Percentiles rank a stretch among this genome's conserved stretches.
Evolutionary conservation across 345 rosid genomes (phyloP).

Genomic region (Arabis hirsuta): DNA sequence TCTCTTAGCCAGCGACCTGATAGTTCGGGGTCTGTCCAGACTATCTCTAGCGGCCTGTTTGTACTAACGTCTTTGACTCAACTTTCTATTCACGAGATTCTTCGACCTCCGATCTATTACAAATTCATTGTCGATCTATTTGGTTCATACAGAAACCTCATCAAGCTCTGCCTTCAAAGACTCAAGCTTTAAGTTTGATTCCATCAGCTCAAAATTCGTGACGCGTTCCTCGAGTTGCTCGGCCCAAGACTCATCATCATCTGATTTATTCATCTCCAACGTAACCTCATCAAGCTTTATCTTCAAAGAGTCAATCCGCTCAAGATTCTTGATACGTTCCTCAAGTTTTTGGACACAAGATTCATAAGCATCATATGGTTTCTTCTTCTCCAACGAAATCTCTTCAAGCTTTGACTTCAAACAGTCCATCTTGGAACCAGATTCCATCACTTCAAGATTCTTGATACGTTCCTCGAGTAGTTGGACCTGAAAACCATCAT

Average conservation of each 20-base stretch:
- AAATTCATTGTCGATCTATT: too few species aligned
- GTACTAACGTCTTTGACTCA: too few species aligned
- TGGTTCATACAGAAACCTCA: background rate
- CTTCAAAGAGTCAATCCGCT: background rate
- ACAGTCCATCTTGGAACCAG: background rate
- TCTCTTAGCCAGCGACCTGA: too few species aligned
- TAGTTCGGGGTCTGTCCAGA: too few species aligned
- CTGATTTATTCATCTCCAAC: background rate
- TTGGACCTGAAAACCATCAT: background rate
- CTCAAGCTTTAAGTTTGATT: background rate
- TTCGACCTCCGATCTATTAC: too few species aligned
- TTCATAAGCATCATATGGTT: background rate
- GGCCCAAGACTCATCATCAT: background rate
- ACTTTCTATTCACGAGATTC: too few species aligned
- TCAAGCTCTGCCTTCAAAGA: background rate
- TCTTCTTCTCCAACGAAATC: conserved; percentile 1
- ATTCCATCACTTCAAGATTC: conserved; percentile 2
- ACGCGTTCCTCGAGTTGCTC: conserved; percentile 9
- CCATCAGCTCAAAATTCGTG: background rate
- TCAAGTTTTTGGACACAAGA: conserved; percentile 1
- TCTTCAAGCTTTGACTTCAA: conserved; percentile 5
- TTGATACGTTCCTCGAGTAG: conserved; percentile 24
- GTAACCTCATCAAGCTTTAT: background rate
- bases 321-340: conserved; percentile 15
- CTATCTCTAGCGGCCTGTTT: too few species aligned